Base-by-base conservation (phyloP, 2,329 filamentous ascomycete genomes). In the Talaromyces sp. region DNA sequence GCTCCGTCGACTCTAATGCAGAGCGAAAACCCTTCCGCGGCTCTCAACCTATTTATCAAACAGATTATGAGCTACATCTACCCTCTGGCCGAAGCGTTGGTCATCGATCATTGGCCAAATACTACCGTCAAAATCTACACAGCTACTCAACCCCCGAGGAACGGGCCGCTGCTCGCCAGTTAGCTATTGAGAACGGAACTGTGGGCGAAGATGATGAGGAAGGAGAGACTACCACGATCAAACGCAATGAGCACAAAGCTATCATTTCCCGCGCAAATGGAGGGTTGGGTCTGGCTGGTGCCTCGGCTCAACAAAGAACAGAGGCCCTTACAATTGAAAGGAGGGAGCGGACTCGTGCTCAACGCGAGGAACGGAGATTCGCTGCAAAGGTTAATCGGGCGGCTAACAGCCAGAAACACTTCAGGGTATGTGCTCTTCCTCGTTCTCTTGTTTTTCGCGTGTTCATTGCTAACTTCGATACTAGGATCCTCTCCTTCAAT, bases 1-100 rank as follows among this genome's bases (percentile, higher is more conserved):
- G 88, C 63, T 91, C 89, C 10, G 81, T 95, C 36, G 90, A 92
- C 63, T 94, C 91, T 0, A 89, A 89, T 56, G 91, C 96, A 62
- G 87, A 88, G 39, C 53, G 65, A 84, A 80, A 53, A 87, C 92
- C 89, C 1, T 88, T 95, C 75, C 88, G 89, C 64, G 83, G 86
- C 64, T 73, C 83, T 56, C 83, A 88, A 62, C 86, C 90, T 37
- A 89, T 90, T 21, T 96, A 95, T 72, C 87, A 95, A 69, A 90
- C 95, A 66, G 94, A 99, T 45, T 92, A 90, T 67, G 94, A 97
- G 73, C 82, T 99, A 55, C 91, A 99, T 69, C 84, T 99, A 11
- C 94, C 94, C 1, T 91, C 89, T 4, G 94, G 94, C 55, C 88
- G 89, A 61, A 89, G 89, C 7, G 91, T 95, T 37, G 94, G 94